Evolutionary conservation across 768 basidiomycete genomes (phyloP), one percentile per base, ranked within the genome.

Genomic region (Auriculariales sp.): DNA sequence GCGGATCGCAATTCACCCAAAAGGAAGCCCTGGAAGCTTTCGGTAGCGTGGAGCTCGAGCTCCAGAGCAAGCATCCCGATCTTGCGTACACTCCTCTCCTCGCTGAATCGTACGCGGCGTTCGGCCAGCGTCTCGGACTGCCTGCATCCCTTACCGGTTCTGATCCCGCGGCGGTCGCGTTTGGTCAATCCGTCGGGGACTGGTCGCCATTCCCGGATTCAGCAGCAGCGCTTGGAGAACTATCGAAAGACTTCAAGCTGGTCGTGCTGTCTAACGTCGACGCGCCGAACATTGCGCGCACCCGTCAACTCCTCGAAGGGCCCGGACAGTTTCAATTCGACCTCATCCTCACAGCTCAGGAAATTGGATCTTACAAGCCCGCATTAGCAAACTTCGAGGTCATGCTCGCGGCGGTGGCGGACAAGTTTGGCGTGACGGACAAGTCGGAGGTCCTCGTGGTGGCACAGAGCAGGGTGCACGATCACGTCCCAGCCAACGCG

Each of bases 191-290:
- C 25, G 72, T 87, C 34, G 64, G 66, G 32, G 54, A 71, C 30
- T 88, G 83, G 83, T 66, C 67, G 2, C 67, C 77, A 5, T 87
- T 86, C 64, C 72, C 77, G 0, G 85, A 87, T 61, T 81, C 79
- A 7, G 61, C 68, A 51, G 61, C 64, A 14, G 83, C 83, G 0
- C 73, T 88, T 4, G 70, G 68, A 46, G 62, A 68, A 27, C 74
- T 87, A 47, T 69, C 80, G 31, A 67, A 70, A 50, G 72, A 74
- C 58, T 86, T 75, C 66, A 79, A 78, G 49, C 77, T 87, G 52
- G 71, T 78, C 52, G 80, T 85, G 4, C 70, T 87, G 32, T 85
- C 83, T 55, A 87, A 88, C 61, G 78, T 87, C 58, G 84, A 88
- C 55, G 71, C 71, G 50, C 59, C 56, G 22, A 80, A 81, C 28